phyloP scores from a whole-genome alignment of 2,329 filamentous ascomycete genomes.

The Aspergillus sp. region DNA sequence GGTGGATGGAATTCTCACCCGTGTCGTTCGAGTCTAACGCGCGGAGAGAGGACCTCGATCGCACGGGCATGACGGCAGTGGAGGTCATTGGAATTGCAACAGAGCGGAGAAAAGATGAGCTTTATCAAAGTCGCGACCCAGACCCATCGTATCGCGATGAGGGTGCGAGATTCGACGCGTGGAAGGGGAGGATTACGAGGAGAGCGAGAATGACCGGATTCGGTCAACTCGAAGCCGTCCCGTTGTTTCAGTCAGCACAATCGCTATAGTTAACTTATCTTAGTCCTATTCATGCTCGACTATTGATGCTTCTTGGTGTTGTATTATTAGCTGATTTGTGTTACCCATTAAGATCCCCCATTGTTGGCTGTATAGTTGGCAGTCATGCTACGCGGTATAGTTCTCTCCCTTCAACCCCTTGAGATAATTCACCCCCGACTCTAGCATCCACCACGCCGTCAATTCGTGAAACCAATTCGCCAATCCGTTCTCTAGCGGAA shows the following conservation, averaged over 20 bases:
- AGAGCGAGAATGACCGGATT: conserved; percentile 6
- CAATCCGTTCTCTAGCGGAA: conserved; percentile 32
- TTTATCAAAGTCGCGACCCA: background rate
- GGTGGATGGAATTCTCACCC: conserved; percentile 13
- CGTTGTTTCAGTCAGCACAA: conserved; percentile 3
- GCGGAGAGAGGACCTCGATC: conserved; percentile 34
- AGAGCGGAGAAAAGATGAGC: background rate
- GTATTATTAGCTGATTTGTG: background rate
- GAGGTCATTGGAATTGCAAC: conserved; percentile 10
- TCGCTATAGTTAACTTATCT: background rate
- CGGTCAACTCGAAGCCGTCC: conserved; percentile 5
- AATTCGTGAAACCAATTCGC: conserved; percentile 34
- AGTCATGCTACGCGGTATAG: background rate
- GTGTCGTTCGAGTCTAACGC: conserved; percentile 26
- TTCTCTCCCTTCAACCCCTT: conserved; percentile 18
- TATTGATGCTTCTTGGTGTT: background rate
- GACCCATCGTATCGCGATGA: background rate
- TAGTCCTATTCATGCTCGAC: background rate
- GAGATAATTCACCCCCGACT: conserved; percentile 34
- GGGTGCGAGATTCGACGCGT: background rate
- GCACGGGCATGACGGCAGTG: conserved; percentile 32
- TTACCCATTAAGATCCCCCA: background rate
- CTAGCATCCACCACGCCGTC: conserved; percentile 38
- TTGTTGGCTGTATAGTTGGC: too few species aligned
- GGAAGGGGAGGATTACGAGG: conserved; percentile 1